phyloP scores from a whole-genome alignment of 2,329 filamentous ascomycete species.

The Microthyrium microscopicum region DNA sequence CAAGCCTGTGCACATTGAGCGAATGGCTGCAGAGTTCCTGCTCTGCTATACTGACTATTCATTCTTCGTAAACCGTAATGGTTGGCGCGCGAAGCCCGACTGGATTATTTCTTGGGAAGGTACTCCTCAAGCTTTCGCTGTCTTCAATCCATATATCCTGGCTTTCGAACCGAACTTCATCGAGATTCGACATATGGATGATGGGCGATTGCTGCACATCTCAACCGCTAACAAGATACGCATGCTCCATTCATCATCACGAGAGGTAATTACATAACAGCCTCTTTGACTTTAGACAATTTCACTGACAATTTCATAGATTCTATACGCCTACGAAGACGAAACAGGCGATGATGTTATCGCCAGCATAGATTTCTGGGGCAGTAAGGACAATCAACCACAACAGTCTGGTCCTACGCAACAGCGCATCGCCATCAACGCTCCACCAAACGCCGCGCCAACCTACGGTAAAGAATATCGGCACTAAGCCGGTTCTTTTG shows the following conservation, averaged over 20 bases:
- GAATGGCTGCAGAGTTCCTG: slow-evolving; percentile 89
- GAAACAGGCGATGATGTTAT: slow-evolving; percentile 87
- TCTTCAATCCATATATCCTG: slow-evolving; percentile 92
- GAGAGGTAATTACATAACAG: slow-evolving; percentile 53
- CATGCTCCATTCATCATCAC: slow-evolving; percentile 91
- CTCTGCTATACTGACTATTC: slow-evolving; percentile 98
- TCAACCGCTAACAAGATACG: slow-evolving; percentile 92
- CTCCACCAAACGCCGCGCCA: too few species aligned
- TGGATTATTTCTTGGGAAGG: slow-evolving; percentile 99
- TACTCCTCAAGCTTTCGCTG: slow-evolving; percentile 75
- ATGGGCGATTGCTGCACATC: slow-evolving; percentile 77
- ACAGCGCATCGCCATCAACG: too few species aligned
- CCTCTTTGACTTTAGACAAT: background rate
- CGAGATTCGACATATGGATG: slow-evolving; percentile 90
- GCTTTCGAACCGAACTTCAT: slow-evolving; percentile 97
- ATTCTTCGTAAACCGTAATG: slow-evolving; percentile 97
- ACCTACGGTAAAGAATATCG: too few species aligned
- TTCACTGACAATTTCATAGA: slow-evolving; percentile 36
- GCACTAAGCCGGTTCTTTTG: too few species aligned
- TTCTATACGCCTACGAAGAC: slow-evolving; percentile 94
- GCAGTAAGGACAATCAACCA: background rate
- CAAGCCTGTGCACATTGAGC: slow-evolving; percentile 91
- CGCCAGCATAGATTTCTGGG: slow-evolving; percentile 91
- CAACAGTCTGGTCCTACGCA: too few species aligned
- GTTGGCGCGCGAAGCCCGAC: slow-evolving; percentile 87